A percentile compares a stretch with the other conserved stretches of the same genome.
Evolutionary conservation across 495 filamentous ascomycete species (phyloP).

Genomic region (Aspergillus nidulans): DNA sequence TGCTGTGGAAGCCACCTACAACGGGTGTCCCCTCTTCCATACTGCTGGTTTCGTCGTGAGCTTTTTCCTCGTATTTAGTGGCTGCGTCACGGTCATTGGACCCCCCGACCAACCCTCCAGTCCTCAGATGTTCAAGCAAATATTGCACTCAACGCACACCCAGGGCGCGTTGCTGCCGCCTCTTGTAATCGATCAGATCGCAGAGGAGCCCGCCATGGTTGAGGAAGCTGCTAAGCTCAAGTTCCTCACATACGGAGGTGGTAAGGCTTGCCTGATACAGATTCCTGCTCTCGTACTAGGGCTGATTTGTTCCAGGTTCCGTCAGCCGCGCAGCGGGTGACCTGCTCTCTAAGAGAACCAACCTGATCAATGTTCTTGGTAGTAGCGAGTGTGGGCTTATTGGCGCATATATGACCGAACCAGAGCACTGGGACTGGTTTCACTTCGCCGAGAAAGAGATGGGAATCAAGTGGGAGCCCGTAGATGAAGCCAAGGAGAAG

Average conservation of each 20-base stretch:
- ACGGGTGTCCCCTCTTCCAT: slow-evolving; percentile 15
- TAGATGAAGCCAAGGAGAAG: not conserved
- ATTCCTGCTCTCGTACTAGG: not conserved
- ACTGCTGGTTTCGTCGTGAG: not conserved
- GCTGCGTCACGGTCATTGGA: not conserved
- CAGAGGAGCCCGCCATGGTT: slow-evolving; percentile 5
- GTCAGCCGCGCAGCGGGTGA: slow-evolving; percentile 16
- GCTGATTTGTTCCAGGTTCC: not conserved
- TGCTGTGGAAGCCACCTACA: not conserved
- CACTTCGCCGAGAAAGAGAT: slow-evolving; percentile 30
- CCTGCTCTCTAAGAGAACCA: slow-evolving; percentile 13
- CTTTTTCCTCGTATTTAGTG: slow-evolving; percentile 1
- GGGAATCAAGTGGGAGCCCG: slow-evolving; percentile 33
- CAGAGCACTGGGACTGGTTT: slow-evolving; percentile 43
- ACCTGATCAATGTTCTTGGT: slow-evolving; percentile 16
- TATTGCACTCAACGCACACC: not conserved
- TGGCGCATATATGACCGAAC: slow-evolving; percentile 28
- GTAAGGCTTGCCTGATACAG: not conserved
- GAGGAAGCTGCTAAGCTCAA: slow-evolving; percentile 9
- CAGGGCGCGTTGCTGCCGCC: slow-evolving; percentile 16
- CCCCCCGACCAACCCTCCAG: slow-evolving; percentile 5
- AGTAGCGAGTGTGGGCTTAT: slow-evolving; percentile 36
- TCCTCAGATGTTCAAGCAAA: not conserved
- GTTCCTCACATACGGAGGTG: slow-evolving; percentile 15
- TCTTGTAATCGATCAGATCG: slow-evolving; percentile 14